phyloP scores from a whole-genome alignment of 805 yeast genomes.

The Candida ipomoeae region DNA sequence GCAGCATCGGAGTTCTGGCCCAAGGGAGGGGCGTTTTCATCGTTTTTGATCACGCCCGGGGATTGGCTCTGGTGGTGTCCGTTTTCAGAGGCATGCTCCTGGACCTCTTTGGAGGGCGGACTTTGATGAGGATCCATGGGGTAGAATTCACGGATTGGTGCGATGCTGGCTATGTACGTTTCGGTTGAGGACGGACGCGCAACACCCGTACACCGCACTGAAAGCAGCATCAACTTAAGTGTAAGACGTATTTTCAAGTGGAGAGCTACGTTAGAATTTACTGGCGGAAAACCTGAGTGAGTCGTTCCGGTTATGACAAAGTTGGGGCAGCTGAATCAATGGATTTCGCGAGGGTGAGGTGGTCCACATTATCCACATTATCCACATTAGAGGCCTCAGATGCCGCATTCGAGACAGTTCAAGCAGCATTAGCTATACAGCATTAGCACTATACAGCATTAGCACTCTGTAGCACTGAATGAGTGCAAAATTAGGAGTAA shows the following conservation, averaged over 20 bases:
- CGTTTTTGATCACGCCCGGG: neutral
- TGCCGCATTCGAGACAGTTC: no score
- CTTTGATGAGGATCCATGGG: constrained; percentile 1
- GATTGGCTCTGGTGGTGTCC: neutral
- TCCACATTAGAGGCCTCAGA: no score
- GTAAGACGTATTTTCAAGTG: no score
- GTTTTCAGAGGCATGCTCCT: neutral
- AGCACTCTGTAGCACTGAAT: no score
- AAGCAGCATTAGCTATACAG: no score
- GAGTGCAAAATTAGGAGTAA: no score
- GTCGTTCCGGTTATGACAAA: no score
- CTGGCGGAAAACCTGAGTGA: no score
- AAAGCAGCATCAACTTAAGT: neutral
- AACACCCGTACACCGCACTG: neutral
- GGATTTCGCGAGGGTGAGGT: no score
- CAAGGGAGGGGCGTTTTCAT: constrained; percentile 5
- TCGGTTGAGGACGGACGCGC: neutral
- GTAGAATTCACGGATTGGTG: neutral
- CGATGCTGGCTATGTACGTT: neutral
- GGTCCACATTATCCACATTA: no score
- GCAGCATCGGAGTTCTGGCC: constrained; percentile 11
- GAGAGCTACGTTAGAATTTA: neutral
- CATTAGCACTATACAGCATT: no score
- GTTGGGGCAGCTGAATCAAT: no score
- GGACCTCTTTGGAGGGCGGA: neutral